Percentiles rank a stretch among this genome's conserved stretches.
phyloP scores from a whole-genome alignment of 305 asterid species.

The Fraxinus xanthoxyloides region DNA sequence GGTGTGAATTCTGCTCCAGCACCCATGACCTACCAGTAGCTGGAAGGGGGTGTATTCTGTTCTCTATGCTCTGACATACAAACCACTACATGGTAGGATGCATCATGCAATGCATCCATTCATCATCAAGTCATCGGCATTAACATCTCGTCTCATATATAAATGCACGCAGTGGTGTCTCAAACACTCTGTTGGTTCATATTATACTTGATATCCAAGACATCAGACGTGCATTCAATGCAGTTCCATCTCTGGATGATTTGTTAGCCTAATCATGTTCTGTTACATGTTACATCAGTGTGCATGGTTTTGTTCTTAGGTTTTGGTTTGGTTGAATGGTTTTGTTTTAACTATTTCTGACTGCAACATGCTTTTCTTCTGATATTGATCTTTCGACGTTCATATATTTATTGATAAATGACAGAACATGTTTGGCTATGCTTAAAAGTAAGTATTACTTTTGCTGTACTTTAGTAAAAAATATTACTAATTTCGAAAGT shows the following conservation, averaged over 20 bases:
- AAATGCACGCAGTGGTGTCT: conserved; percentile 38
- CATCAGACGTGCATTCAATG: conserved; percentile 48
- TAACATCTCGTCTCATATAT: conserved; percentile 44
- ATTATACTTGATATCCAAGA: conserved; percentile 40
- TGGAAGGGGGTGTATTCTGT: conserved; percentile 89
- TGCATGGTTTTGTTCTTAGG: conserved; percentile 30
- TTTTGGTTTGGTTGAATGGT: neutral
- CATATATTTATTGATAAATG: conserved; percentile 1
- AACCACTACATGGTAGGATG: conserved; percentile 71
- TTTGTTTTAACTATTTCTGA: neutral
- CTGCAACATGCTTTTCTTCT: neutral
- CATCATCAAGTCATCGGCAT: conserved; percentile 81
- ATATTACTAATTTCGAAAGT: neutral
- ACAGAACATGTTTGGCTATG: neutral
- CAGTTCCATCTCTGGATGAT: conserved; percentile 28
- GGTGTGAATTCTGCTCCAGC: conserved; percentile 61
- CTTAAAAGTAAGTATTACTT: neutral
- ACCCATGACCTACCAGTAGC: conserved; percentile 79
- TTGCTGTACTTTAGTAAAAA: neutral
- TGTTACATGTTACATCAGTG: conserved; percentile 23
- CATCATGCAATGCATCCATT: conserved; percentile 91
- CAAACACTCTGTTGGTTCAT: conserved; percentile 45
- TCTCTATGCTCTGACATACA: conserved; percentile 63
- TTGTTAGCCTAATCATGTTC: conserved; percentile 23
- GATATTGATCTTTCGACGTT: neutral